Evolutionary conservation across 208 protist genomes (phyloP), one percentile per base, ranked within the genome.

Genomic region (Willaertia magna): DNA sequence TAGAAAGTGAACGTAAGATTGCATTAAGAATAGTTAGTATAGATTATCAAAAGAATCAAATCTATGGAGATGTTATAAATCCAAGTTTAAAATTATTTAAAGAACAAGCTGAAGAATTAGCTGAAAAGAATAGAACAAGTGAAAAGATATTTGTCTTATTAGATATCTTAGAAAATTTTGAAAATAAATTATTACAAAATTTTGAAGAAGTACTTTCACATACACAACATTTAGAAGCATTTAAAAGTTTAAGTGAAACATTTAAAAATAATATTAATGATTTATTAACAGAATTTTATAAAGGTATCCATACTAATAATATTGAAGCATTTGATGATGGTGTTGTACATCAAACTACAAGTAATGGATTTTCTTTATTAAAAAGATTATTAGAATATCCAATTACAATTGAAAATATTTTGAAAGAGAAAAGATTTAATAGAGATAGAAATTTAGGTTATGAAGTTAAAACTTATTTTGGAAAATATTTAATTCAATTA

Each of bases 231-330:
- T 78, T 78, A 14, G 34, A 42, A 46, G 40, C 30, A 78, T 78
- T 78, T 39, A 40, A 43, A 20, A 78, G 16, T 4, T 46, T 78
- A 43, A 46, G 34, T 43, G 30, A 46, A 78, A 78, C 74, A 40
- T 78, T 78, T 44, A 78, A 78, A n/a, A 78, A 78, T 40, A 78
- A 78, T 46, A 78, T 78, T 78, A 78, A 46, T 26, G 42, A 78
- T 1, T 22, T 78, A 26, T 18, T 78, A 11, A 26, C 30, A 26
- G 74, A 78, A 16, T 78, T 78, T 22, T 14, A 78, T 40, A 78
- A 46, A n/a, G 30, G 44, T 47, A 46, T 78, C 4, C 40, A 78
- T 14, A 78, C 30, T 4, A 78, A 78, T 46, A 11, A 78, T 26
- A 78, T 78, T n/a, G 30, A 78, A 46, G 40, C 34, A 16, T 78